phyloP scores from a whole-genome alignment of 129 eudicot genomes.

The Rutidosis leptorrhynchoides region DNA sequence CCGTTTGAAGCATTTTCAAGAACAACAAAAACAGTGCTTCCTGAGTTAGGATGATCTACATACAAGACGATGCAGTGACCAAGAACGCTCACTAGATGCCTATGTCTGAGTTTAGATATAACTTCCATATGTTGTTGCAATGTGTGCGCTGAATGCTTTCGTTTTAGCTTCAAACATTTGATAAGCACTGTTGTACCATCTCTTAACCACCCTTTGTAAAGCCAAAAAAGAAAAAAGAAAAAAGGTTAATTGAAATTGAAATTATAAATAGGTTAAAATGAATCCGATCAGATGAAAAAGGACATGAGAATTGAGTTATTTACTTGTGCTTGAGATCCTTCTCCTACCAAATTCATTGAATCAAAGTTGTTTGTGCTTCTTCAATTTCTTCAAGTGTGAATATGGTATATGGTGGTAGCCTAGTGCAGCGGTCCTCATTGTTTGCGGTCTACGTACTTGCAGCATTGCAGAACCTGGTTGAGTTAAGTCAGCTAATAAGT shows the following conservation, averaged over 20 bases:
- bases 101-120: conserved; percentile 79
- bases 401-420: conserved; percentile 74
- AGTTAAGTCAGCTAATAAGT: neutral
- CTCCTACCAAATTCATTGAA: conserved; percentile 64
- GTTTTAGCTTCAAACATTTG: conserved; percentile 72
- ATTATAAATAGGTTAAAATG: neutral
- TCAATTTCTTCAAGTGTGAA: conserved; percentile 86
- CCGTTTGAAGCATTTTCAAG: conserved; percentile 72
- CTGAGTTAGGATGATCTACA: conserved; percentile 66
- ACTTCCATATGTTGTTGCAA: conserved; percentile 86
- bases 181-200: conserved; percentile 71
- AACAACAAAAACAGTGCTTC: conserved; percentile 71
- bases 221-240: conserved; percentile 35
- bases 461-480: neutral
- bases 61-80: conserved; percentile 82
- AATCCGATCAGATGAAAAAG: neutral
- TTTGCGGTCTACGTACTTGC: conserved; percentile 59
- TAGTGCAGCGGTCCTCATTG: conserved; percentile 64
- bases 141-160: conserved; percentile 61
- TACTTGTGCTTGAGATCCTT: conserved; percentile 89
- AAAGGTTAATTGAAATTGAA: neutral
- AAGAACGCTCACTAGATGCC: conserved; percentile 79
- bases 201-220: conserved; percentile 69
- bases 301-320: neutral
- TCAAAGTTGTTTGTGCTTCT: conserved; percentile 92